These are phyloP conservation scores for Eucalyptus camaldulensis DNA, from an alignment of 345 rosid species.

Conservation along the genomic window DNA sequence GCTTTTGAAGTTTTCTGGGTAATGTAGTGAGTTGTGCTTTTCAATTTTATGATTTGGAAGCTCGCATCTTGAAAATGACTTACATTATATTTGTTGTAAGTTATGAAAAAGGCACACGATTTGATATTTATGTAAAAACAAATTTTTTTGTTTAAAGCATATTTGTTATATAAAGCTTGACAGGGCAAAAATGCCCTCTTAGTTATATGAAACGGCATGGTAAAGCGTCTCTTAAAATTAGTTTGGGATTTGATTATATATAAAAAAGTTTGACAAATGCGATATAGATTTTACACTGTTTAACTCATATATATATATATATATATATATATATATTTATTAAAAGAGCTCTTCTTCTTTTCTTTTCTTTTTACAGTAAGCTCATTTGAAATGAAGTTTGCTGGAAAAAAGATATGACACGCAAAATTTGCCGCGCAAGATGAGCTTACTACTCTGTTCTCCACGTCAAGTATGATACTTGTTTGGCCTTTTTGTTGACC, in stretches of 20 bases:
- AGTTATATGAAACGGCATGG: background rate
- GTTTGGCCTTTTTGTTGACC: background rate
- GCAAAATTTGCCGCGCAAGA: background rate
- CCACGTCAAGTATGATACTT: background rate
- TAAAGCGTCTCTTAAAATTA: background rate
- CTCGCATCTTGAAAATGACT: no score
- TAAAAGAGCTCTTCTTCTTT: no score
- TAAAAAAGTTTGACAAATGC: background rate
- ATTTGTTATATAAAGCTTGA: background rate
- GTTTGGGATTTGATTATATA: background rate
- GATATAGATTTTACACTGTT: no score
- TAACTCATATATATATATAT: background rate
- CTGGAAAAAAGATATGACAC: no score
- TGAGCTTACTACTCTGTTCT: background rate
- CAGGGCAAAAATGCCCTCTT: background rate
- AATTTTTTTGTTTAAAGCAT: background rate
- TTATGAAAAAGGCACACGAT: rapidly evolving
- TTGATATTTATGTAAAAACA: background rate
- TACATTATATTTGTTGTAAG: background rate
- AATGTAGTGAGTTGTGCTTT: background rate
- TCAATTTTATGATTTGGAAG: background rate
- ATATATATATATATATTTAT: no score
- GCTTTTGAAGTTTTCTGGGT: background rate
- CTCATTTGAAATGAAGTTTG: no score
- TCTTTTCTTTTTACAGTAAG: no score